Evolutionary conservation across 2,329 filamentous ascomycete species (phyloP), one percentile per base, ranked within the genome.

Genomic region (Arthrobotrys pseudoclavata): DNA sequence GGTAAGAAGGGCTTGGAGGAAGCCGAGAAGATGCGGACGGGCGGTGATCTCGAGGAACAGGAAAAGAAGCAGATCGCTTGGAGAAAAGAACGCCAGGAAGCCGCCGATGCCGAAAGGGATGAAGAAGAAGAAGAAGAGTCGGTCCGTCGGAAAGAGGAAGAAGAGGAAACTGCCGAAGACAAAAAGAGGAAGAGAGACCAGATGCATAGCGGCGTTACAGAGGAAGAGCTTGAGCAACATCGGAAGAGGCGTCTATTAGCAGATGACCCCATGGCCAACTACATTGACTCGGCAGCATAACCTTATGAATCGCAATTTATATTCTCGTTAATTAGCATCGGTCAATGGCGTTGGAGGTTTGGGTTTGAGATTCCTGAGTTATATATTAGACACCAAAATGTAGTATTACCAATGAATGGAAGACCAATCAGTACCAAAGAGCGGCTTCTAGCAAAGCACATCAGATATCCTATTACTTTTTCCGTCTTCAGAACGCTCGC

Each of bases 211-310:
- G 92, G 91, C 0, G 87, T 96, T 12, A 90, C 91, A 0, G 93
- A 97, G 82, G 92, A 91, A 69, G 93, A 97, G 80, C 88, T 97
- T 85, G 94, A 97, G 72, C 90, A 91, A 76, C 97, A 96, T 83
- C 89, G 93, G 81, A 88, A 89, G 80, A 94, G 93, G 83, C 87
- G 91, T 79, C 88, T 89, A 63, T 89, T 89, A 29, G 89, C 90
- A 0, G 88, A 93, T 79, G 94, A 97, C 85, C 94, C 94, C 0
- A 97, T 97, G 94, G 92, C 93, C 0, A 90, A 89, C 4, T 89
- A 93, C 80, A 83, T 96, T 53, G 92, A 81, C 45, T 72, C 75
- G n/a, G 60, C 64, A 6, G 72, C 66, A 1, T 76, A 53, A 67
- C 42, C 26, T 26, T 15, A 29, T 52, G 50, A 29, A 57, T 62